Conservation (phyloP, 345 rosid species). For the Corchorus olitorius region DNA sequence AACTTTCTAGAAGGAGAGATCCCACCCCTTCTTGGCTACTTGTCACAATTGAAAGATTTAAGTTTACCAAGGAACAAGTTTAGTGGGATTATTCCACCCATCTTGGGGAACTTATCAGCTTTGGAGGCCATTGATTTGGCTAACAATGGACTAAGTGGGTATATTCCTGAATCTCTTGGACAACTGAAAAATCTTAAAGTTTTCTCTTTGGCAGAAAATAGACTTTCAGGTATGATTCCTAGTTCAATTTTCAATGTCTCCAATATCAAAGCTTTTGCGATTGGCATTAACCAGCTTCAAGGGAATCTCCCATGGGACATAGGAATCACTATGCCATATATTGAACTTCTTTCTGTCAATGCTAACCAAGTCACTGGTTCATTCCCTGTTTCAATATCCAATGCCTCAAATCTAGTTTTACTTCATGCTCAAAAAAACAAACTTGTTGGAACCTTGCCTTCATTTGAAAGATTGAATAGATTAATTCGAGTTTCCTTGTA, state of each 20-base stretch:
- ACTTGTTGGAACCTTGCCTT: too few relatives aligned
- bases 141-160: neutral
- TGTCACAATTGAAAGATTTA: neutral
- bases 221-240: constrained; percentile 21
- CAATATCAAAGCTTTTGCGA: neutral
- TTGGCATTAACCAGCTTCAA: neutral
- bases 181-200: neutral
- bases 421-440: neutral
- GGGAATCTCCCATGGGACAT: constrained; percentile 20
- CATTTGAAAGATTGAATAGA: neutral
- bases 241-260: constrained; percentile 24
- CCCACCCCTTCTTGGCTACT: neutral
- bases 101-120: constrained; percentile 22
- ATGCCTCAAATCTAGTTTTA: neutral
- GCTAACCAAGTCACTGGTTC: neutral
- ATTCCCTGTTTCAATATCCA: constrained; percentile 8
- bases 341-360: neutral
- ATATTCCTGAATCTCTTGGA: constrained; percentile 19
- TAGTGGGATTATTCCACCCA: constrained; percentile 23
- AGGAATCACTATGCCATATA: constrained; percentile 18
- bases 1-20: constrained; percentile 24
- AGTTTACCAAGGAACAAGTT: neutral
- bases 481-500: neutral
- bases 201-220: neutral
- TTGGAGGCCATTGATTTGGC: neutral